Conservation (phyloP, 2,329 filamentous ascomycete genomes). For the Sclerotinia borealis region DNA sequence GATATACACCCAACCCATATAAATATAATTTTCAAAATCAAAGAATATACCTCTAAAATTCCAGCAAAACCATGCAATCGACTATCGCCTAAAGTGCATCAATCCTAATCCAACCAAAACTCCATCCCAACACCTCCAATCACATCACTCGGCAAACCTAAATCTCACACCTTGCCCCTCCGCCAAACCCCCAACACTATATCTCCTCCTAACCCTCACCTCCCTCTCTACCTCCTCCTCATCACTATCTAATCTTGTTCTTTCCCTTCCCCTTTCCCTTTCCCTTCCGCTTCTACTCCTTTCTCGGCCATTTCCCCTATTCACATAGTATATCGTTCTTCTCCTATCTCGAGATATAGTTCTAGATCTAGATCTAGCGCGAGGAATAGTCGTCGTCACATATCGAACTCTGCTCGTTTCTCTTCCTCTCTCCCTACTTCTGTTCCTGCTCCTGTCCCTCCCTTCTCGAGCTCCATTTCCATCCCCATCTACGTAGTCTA, state of each 20-base stretch:
- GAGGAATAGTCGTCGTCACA: not conserved
- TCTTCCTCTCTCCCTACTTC: not conserved
- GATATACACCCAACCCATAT: no score
- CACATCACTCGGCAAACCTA: no score
- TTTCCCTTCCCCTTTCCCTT: no score
- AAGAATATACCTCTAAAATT: no score
- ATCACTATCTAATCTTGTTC: not conserved
- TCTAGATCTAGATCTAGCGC: not conserved
- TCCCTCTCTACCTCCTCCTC: not conserved
- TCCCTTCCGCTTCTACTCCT: not conserved
- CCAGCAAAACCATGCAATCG: no score
- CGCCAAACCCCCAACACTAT: not conserved
- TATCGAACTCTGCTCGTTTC: not conserved
- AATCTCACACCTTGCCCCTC: not conserved
- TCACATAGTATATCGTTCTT: not conserved
- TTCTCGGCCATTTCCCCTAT: no score
- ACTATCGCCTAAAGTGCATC: no score
- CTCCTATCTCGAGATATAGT: not conserved
- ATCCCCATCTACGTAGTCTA: not conserved
- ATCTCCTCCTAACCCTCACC: not conserved
- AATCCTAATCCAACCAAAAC: no score
- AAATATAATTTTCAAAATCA: no score
- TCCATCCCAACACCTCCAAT: no score
- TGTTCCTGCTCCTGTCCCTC: not conserved
- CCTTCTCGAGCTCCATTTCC: no score